phyloP scores from a whole-genome alignment of 164 flowering plant genomes.

The Dillenia turbinata region DNA sequence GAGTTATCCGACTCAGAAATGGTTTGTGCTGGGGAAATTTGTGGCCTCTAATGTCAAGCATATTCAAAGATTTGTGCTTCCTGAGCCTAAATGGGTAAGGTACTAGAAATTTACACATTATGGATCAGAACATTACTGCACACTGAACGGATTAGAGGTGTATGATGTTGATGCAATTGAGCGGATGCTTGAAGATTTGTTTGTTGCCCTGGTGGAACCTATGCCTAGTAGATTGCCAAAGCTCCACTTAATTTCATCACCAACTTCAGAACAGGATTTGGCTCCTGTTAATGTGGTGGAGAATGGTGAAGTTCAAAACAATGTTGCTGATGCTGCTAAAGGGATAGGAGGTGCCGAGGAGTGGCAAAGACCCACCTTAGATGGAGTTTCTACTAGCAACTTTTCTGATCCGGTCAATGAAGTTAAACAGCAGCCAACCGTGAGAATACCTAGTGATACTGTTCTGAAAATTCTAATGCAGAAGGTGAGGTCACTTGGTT shows the following conservation, averaged over 20 bases:
- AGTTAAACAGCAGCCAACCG: constrained; percentile 46
- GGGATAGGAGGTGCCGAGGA: constrained; percentile 26
- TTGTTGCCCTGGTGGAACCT: constrained; percentile 43
- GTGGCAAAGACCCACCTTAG: constrained; percentile 19
- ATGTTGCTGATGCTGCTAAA: constrained; percentile 18
- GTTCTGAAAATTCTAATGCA: constrained; percentile 82
- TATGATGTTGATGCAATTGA: constrained; percentile 80
- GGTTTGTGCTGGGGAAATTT: constrained; percentile 57
- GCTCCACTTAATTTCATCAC: constrained; percentile 27
- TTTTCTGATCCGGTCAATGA: constrained; percentile 47
- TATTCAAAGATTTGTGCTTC: constrained; percentile 56
- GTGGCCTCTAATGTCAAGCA: constrained; percentile 73
- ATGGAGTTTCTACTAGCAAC: constrained; percentile 16
- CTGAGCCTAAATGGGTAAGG: constrained; percentile 79
- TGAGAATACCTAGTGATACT: constrained; percentile 65
- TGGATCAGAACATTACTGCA: constrained; percentile 86
- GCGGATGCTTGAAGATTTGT: constrained; percentile 78
- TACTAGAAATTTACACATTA: constrained; percentile 76
- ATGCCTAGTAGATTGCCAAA: constrained; percentile 16
- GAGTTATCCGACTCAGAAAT: constrained; percentile 61
- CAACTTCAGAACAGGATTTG: constrained; percentile 21
- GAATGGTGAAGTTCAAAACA: constrained; percentile 18
- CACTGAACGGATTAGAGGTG: constrained; percentile 65
- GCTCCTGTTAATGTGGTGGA: constrained; percentile 14
- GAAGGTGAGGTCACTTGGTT: constrained; percentile 61